phyloP scores from a whole-genome alignment of 768 basidiomycete species.

The Chalciporus pseudorubinellus region DNA sequence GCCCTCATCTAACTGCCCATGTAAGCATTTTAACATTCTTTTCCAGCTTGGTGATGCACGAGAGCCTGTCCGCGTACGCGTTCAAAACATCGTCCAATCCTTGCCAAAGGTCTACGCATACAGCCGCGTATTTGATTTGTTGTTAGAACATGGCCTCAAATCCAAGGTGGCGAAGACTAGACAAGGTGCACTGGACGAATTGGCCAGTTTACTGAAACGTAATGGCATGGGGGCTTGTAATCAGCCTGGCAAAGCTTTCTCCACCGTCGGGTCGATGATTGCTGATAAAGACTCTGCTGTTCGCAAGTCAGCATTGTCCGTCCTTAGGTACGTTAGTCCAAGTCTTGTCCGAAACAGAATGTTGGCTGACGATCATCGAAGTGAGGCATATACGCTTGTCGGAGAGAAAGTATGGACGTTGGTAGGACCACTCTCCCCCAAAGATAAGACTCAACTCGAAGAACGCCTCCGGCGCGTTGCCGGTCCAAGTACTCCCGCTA shows the following conservation, averaged over 20 bases:
- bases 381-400: slow-evolving; percentile 77
- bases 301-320: slow-evolving; percentile 80
- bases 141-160: slow-evolving; percentile 86
- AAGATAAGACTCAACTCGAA: slow-evolving; percentile 91
- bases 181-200: slow-evolving; percentile 81
- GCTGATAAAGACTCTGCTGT: slow-evolving; percentile 88
- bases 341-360: not conserved
- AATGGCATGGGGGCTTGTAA: slow-evolving; percentile 77
- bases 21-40: not conserved
- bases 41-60: slow-evolving; percentile 87
- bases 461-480: slow-evolving; percentile 83
- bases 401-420: slow-evolving; percentile 85
- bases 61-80: slow-evolving; percentile 74
- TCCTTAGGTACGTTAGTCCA: slow-evolving; percentile 62
- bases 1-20: not conserved
- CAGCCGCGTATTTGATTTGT: slow-evolving; percentile 83
- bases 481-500: slow-evolving; percentile 52
- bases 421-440: slow-evolving; percentile 72
- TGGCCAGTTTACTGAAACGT: slow-evolving; percentile 71
- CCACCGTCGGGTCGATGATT: slow-evolving; percentile 72
- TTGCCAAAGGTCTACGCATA: slow-evolving; percentile 91
- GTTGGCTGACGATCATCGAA: slow-evolving; percentile 30
- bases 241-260: slow-evolving; percentile 78
- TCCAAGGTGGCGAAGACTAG: slow-evolving; percentile 91
- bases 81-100: slow-evolving; percentile 80